Evolutionary conservation across 176 grass and related monocot species (phyloP).

Genomic region (Triticum aestivum): IWGSC_CS_RefSeq_v2.1 NC_057803.1:673321346-673321845

Average conservation of each 20-base stretch:
- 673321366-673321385: slow-evolving; percentile 29
- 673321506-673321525: slow-evolving; percentile 72
- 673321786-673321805: slow-evolving; percentile 49
- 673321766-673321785: slow-evolving; percentile 48
- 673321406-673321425: slow-evolving; percentile 7
- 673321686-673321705: slow-evolving; percentile 19
- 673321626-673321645: slow-evolving; percentile 44
- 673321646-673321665: slow-evolving; percentile 31
- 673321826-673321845: slow-evolving; percentile 1
- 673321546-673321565: slow-evolving; percentile 68
- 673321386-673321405: slow-evolving; percentile 28
- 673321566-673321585: slow-evolving; percentile 77
- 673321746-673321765: slow-evolving; percentile 42
- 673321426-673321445: slow-evolving; percentile 36
- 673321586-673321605: slow-evolving; percentile 18
- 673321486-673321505: slow-evolving; percentile 26
- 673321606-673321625: slow-evolving; percentile 48
- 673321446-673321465: slow-evolving; percentile 25
- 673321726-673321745: slow-evolving; percentile 41
- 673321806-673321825: background rate
- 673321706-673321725: slow-evolving; percentile 35
- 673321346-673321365: slow-evolving; percentile 29
- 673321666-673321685: slow-evolving; percentile 13
- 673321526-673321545: slow-evolving; percentile 73
- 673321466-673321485: background rate